phyloP scores from a whole-genome alignment of 305 asterid species.

The Fraxinus floribunda region DNA sequence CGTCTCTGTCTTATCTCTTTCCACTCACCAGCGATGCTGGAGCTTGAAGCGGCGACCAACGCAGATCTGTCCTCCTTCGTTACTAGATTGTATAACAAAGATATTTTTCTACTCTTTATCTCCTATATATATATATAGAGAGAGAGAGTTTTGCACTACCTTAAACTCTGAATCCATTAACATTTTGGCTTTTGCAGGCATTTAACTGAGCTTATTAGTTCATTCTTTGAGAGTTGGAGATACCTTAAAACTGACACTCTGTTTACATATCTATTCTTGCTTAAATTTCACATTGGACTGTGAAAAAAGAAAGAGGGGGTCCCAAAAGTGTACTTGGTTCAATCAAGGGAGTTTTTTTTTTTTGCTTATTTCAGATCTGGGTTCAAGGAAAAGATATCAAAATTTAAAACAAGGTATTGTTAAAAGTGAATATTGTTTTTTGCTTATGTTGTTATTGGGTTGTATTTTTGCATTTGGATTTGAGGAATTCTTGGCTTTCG shows the following conservation, averaged over 20 bases:
- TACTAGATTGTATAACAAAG: too few relatives aligned
- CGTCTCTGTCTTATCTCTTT: too few relatives aligned
- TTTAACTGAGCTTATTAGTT: neutral
- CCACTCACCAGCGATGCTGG: too few relatives aligned
- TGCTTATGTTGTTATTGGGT: neutral
- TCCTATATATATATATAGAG: too few relatives aligned
- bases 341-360: neutral
- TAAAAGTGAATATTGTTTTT: neutral
- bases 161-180: too few relatives aligned
- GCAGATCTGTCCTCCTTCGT: too few relatives aligned
- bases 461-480: neutral
- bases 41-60: too few relatives aligned
- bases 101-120: too few relatives aligned
- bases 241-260: neutral
- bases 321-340: neutral
- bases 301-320: neutral
- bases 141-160: too few relatives aligned
- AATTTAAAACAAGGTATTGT: conserved; percentile 26
- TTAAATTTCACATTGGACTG: neutral
- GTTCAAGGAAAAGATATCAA: conserved; percentile 32
- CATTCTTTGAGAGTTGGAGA: neutral
- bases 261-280: conserved; percentile 15
- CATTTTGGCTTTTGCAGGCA: neutral
- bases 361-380: conserved; percentile 25
- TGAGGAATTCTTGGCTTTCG: neutral